Evolutionary conservation across 352 stramenopile genomes (phyloP).

Genomic region (Phytophthora europaea): DNA sequence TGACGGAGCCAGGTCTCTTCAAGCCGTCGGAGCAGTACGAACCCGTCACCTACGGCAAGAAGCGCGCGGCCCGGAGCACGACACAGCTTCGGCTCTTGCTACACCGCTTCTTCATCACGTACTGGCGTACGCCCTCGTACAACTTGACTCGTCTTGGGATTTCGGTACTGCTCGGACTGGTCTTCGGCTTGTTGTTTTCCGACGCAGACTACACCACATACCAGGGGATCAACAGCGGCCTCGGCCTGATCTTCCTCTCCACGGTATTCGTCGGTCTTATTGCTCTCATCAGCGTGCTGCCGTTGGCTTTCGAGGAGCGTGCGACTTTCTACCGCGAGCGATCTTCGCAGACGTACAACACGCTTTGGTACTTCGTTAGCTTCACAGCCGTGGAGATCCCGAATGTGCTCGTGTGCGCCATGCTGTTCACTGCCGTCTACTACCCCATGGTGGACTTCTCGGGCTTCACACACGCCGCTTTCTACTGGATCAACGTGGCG

Average conservation of each 20-base stretch:
- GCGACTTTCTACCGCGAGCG: constrained; percentile 82
- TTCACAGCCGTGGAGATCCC: constrained; percentile 33
- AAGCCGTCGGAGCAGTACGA: constrained; percentile 20
- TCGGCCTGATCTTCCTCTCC: constrained; percentile 87
- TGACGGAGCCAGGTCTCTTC: constrained; percentile 44
- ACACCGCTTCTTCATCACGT: constrained; percentile 57
- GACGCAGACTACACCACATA: constrained; percentile 53
- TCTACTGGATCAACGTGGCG: constrained; percentile 41
- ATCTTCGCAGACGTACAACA: constrained; percentile 81
- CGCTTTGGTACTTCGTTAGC: constrained; percentile 61
- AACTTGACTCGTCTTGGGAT: constrained; percentile 84
- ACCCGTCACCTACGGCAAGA: constrained; percentile 44
- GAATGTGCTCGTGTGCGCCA: constrained; percentile 24
- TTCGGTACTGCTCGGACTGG: constrained; percentile 73
- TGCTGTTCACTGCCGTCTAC: constrained; percentile 26
- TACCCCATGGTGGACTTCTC: constrained; percentile 55
- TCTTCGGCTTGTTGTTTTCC: constrained; percentile 80
- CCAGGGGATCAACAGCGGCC: constrained; percentile 57
- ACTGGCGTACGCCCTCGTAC: constrained; percentile 86
- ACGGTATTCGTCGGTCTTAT: constrained; percentile 87
- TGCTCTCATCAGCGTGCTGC: constrained; percentile 74
- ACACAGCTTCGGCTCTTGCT: constrained; percentile 58
- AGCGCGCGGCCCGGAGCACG: constrained; percentile 47
- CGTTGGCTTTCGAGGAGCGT: constrained; percentile 84
- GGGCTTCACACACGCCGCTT: constrained; percentile 28